phyloP scores from a whole-genome alignment of 2,329 filamentous ascomycete genomes.

The Geoglossum cookeanum region DNA sequence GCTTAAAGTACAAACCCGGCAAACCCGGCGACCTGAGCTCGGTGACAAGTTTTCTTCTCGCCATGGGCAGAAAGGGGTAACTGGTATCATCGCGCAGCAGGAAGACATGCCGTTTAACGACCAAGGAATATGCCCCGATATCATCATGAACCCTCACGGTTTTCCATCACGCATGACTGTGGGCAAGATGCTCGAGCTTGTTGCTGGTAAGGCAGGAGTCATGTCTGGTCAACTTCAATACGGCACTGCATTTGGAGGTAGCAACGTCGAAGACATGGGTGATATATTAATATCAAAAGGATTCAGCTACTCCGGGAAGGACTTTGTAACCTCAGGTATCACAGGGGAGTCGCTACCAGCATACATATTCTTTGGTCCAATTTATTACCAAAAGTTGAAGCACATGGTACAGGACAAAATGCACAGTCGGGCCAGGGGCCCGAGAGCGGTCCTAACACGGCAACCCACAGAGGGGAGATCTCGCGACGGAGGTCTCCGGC shows the following conservation, averaged over 20 bases:
- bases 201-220: constrained; percentile 86
- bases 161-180: constrained; percentile 99
- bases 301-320: constrained; percentile 93
- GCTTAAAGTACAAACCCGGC: constrained; percentile 89
- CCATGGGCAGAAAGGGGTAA: constrained; percentile 95
- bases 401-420: constrained; percentile 99
- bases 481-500: constrained; percentile 71
- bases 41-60: constrained; percentile 98
- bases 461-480: constrained; percentile 94
- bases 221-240: constrained; percentile 73
- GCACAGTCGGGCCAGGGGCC: constrained; percentile 85
- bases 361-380: constrained; percentile 96
- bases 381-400: constrained; percentile 98
- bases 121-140: constrained; percentile 77
- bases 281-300: constrained; percentile 68
- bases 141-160: constrained; percentile 99
- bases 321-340: constrained; percentile 87
- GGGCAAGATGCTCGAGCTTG: constrained; percentile 86
- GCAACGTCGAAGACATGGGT: constrained; percentile 75
- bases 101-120: constrained; percentile 96
- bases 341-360: constrained; percentile 86
- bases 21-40: constrained; percentile 83
- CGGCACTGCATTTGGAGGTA: constrained; percentile 72
- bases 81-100: constrained; percentile 89
- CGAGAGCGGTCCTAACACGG: constrained; percentile 75